Evolutionary conservation across 768 basidiomycete genomes (phyloP).

Genomic region (Kwoniella europaea): DNA sequence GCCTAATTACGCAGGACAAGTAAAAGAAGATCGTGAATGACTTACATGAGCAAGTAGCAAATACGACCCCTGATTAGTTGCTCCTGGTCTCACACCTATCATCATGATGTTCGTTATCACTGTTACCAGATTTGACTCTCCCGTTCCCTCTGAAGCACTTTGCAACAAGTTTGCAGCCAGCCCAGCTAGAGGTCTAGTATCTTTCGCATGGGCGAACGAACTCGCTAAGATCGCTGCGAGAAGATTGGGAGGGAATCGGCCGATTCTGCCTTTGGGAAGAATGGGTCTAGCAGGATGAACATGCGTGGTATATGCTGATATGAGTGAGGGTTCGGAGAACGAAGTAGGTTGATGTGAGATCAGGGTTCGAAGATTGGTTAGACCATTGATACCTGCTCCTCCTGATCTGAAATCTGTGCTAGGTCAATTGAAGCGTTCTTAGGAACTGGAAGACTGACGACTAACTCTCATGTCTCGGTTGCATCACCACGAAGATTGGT

Average conservation of each 20-base stretch:
- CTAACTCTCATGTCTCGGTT: constrained; percentile 28
- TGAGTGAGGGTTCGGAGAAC: constrained; percentile 24
- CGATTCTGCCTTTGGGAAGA: constrained; percentile 24
- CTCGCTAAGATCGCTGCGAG: constrained; percentile 23
- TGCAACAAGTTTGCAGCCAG: constrained; percentile 18
- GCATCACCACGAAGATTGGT: constrained; percentile 36
- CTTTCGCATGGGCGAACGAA: constrained; percentile 26
- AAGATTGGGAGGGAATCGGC: constrained; percentile 25
- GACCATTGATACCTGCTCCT: constrained; percentile 13
- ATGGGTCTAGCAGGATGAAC: constrained; percentile 33
- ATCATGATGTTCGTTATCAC: constrained; percentile 28
- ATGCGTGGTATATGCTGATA: constrained; percentile 17
- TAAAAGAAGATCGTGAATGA: background rate
- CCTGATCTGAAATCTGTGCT: constrained; percentile 6
- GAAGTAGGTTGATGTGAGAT: constrained; percentile 22
- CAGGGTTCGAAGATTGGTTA: constrained; percentile 29
- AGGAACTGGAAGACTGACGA: background rate
- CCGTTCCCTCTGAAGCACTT: background rate
- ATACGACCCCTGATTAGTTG: constrained; percentile 21
- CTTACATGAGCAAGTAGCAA: constrained; percentile 31
- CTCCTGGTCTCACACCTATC: constrained; percentile 22
- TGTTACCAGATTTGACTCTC: constrained; percentile 23
- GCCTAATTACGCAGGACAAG: background rate
- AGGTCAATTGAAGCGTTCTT: background rate
- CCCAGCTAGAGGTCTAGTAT: constrained; percentile 22